Conservation (phyloP, 352 stramenopile species). For the Ochromonadaceae sp. region DNA sequence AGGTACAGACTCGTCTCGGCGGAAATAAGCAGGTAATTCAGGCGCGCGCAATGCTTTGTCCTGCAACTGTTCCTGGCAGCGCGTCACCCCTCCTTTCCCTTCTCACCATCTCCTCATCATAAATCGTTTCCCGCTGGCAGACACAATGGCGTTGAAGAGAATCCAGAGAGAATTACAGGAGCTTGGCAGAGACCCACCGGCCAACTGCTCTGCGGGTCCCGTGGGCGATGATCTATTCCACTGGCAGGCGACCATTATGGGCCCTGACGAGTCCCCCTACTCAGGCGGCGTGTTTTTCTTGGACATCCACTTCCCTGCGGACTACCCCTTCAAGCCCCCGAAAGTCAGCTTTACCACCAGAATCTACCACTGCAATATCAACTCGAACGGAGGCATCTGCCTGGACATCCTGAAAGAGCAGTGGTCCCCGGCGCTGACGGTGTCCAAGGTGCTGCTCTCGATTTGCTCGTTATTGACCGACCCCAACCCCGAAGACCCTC, state of each 20-base stretch:
- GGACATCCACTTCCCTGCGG: conserved; percentile 95
- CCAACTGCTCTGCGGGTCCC: conserved; percentile 93
- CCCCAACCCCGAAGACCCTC: conserved; percentile 96
- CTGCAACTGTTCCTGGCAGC: too few species aligned
- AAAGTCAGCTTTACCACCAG: conserved; percentile 98
- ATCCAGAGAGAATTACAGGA: conserved; percentile 91
- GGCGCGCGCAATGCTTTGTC: too few species aligned
- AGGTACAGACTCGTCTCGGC: too few species aligned
- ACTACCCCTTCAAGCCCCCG: conserved; percentile 98
- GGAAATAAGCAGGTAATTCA: too few species aligned
- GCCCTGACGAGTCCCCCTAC: conserved; percentile 93
- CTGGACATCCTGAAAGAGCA: conserved; percentile 99
- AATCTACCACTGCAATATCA: conserved; percentile 99
- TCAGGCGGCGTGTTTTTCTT: conserved; percentile 94
- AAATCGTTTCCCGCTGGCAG: too few species aligned
- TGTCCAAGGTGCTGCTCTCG: conserved; percentile 97
- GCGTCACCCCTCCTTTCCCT: too few species aligned
- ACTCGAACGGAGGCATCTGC: conserved; percentile 97
- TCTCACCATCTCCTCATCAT: too few species aligned
- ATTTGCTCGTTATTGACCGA: conserved; percentile 98
- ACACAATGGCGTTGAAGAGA: conserved; percentile 74
- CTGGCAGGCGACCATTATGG: conserved; percentile 90
- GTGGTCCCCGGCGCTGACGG: conserved; percentile 96
- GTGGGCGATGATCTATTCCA: conserved; percentile 96
- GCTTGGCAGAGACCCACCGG: conserved; percentile 79